Conservation (phyloP, 768 basidiomycete genomes). For the Vararia minispora region DNA sequence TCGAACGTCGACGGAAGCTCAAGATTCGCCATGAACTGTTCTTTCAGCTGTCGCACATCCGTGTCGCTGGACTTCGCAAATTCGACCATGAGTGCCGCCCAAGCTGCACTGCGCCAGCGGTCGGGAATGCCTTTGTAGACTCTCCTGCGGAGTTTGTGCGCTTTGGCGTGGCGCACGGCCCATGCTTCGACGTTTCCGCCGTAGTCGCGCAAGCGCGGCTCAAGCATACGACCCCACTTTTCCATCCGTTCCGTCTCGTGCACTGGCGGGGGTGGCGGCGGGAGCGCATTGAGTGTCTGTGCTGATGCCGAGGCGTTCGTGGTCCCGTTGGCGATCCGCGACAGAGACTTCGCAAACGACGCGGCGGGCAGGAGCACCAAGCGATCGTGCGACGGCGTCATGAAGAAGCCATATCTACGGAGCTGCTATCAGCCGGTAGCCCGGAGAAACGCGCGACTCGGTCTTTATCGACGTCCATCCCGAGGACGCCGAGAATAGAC, state of each 20-base stretch:
- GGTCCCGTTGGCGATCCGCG: constrained; percentile 23
- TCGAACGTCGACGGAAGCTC: constrained; percentile 84
- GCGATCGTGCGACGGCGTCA: constrained; percentile 71
- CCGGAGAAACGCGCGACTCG: not conserved
- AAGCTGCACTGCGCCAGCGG: constrained; percentile 87
- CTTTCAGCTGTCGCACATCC: constrained; percentile 32
- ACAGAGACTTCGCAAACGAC: constrained; percentile 50
- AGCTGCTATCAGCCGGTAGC: not conserved
- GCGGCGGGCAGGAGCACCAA: constrained; percentile 58
- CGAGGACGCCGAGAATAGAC: constrained; percentile 3
- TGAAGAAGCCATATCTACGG: constrained; percentile 85
- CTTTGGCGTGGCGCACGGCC: constrained; percentile 55
- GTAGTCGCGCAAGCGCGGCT: constrained; percentile 50
- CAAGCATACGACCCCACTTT: constrained; percentile 93
- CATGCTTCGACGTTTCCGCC: constrained; percentile 74
- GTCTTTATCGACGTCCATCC: constrained; percentile 9
- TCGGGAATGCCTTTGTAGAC: constrained; percentile 96
- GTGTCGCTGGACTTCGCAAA: constrained; percentile 34
- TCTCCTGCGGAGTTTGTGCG: constrained; percentile 57
- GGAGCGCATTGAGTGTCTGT: constrained; percentile 33
- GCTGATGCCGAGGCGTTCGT: constrained; percentile 34
- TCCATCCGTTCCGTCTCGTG: constrained; percentile 71
- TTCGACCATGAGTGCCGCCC: constrained; percentile 69
- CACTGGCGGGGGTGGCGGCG: constrained; percentile 29
- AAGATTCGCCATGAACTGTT: constrained; percentile 49